Evolutionary conservation across 2,329 filamentous ascomycete genomes (phyloP), one percentile per base, ranked within the genome.

Genomic region (Fusarium beomiforme): DNA sequence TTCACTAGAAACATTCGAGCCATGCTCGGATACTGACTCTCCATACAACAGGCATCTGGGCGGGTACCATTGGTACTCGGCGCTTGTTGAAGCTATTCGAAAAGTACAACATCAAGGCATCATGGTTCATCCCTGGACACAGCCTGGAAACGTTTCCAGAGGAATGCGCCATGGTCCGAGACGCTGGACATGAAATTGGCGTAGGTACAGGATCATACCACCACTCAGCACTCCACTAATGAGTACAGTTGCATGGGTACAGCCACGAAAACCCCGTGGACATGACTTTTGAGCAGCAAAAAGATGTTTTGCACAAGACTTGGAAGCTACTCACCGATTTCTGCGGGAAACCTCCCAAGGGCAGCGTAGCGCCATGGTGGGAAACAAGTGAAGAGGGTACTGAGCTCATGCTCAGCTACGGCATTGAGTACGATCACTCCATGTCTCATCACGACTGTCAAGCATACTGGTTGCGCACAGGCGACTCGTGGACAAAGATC

Each of bases 211-310:
- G 92, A 78, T 92, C 91, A 3, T 11, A 10, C 16, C 36, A 8
- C n/a, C 29, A 13, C 21, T n/a, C 7, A 7, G 9, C 9, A 21
- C 19, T n/a, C 19, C 17, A 17, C 55, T 59, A 59, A 59, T n/a
- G 2, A 8, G 10, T 8, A 17, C 24, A 59, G 61, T 82, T 88
- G 34, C 92, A 94, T 72, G 92, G 90, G 9, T 94, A 94, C 79
- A 89, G 87, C 1, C 92, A 94, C 76, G 92, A 94, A 78, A 93
- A 94, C 76, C 91, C 92, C 0, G 85, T 84, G 1, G 87, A 90
- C 67, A 93, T 94, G 91, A 91, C 86, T 0, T 78, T 92, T 14
- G 91, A 93, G 77, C 93, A 95, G 81, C 92, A 95, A 79, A 87
- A 86, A 34, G 91, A 92, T 57, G 90, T 95, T n/a, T 85, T 95